Evolutionary conservation across 176 grass and related monocot genomes (phyloP).

Genomic region (Ensete glaucum): DNA sequence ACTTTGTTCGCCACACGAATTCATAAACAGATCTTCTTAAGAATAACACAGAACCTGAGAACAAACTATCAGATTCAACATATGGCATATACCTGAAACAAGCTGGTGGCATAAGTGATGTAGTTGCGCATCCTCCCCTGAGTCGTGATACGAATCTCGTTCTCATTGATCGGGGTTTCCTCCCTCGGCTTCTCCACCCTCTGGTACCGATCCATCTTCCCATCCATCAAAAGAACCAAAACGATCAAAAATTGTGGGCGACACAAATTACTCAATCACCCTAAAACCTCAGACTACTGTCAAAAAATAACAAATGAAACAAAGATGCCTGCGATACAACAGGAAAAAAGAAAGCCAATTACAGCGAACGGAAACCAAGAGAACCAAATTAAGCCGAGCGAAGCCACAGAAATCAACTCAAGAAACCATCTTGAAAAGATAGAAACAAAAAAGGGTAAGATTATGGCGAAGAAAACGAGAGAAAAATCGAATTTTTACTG

Average conservation of each 20-base stretch:
- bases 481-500: neutral
- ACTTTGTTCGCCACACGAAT: no score
- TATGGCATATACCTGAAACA: conserved; percentile 51
- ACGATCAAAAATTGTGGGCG: neutral
- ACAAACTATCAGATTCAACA: neutral
- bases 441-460: neutral
- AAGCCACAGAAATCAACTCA: neutral
- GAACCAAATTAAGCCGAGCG: neutral
- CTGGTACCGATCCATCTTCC: conserved; percentile 87
- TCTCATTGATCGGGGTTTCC: conserved; percentile 95
- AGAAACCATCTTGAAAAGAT: neutral
- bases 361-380: neutral
- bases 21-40: no score
- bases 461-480: neutral
- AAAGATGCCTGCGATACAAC: neutral
- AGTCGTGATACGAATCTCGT: conserved; percentile 95
- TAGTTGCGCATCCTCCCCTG: conserved; percentile 99
- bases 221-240: neutral
- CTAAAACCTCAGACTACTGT: neutral
- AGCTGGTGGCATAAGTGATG: conserved; percentile 88
- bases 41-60: neutral
- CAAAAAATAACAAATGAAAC: neutral
- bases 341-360: neutral
- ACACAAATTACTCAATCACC: neutral
- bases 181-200: conserved; percentile 95